phyloP scores from a whole-genome alignment of 2,329 filamentous ascomycete species.

The Arthrobotrys conoides region DNA sequence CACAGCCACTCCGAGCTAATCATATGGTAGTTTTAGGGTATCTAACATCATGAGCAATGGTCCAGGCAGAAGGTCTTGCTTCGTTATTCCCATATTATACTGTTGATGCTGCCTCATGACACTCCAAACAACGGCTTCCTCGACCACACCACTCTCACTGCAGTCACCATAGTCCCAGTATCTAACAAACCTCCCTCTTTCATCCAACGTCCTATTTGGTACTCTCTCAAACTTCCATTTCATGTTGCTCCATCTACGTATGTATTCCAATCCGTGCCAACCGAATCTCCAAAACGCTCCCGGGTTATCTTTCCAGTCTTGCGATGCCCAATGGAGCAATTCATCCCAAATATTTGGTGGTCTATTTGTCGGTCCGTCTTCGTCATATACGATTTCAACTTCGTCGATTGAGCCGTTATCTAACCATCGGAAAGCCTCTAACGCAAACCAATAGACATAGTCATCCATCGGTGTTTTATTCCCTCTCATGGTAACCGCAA shows the following conservation, averaged over 20 bases:
- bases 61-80: too few species aligned
- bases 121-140: conserved; percentile 16
- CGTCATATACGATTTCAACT: conserved; percentile 5
- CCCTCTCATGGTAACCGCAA: conserved; percentile 9
- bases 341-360: not conserved
- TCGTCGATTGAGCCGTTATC: conserved; percentile 1
- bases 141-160: not conserved
- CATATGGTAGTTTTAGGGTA: too few species aligned
- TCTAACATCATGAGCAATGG: too few species aligned
- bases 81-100: not conserved
- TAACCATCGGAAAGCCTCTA: conserved; percentile 4
- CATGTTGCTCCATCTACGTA: not conserved
- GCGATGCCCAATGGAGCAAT: not conserved
- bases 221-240: conserved; percentile 2
- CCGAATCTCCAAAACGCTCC: not conserved
- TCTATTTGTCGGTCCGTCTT: not conserved
- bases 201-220: not conserved
- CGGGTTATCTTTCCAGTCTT: not conserved
- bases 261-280: not conserved
- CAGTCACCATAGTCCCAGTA: not conserved
- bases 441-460: conserved; percentile 9
- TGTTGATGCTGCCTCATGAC: not conserved
- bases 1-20: too few species aligned
- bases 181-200: not conserved
- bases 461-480: not conserved